phyloP scores from a whole-genome alignment of 2,329 filamentous ascomycete genomes.

The Dendryphion nanum region DNA sequence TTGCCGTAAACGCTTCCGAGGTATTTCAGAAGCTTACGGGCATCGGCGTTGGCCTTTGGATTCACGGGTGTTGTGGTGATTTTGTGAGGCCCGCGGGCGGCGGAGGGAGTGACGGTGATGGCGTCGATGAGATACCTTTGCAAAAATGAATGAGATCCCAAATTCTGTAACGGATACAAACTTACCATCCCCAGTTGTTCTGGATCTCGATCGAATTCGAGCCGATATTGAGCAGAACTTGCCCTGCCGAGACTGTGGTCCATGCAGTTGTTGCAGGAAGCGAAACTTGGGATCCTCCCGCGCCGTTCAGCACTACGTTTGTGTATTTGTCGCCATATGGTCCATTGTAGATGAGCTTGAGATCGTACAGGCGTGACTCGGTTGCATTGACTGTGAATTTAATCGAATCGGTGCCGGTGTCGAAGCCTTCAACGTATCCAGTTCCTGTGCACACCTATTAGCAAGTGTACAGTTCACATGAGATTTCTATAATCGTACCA shows the following conservation, averaged over 20 bases:
- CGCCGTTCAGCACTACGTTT: constrained; percentile 45
- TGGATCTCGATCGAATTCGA: constrained; percentile 48
- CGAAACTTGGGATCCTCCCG: constrained; percentile 42
- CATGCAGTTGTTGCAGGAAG: constrained; percentile 42
- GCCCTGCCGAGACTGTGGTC: constrained; percentile 43
- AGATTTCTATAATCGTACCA: constrained; percentile 18
- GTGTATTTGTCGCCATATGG: constrained; percentile 50
- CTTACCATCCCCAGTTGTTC: constrained; percentile 51
- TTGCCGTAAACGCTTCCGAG: constrained; percentile 48
- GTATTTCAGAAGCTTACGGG: constrained; percentile 43
- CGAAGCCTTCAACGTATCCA: constrained; percentile 51
- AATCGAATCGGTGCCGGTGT: constrained; percentile 43
- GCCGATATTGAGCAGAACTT: constrained; percentile 46
- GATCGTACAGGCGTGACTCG: constrained; percentile 43
- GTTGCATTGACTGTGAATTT: constrained; percentile 43
- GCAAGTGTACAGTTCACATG: neutral
- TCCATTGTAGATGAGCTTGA: constrained; percentile 46
- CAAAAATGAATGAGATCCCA: neutral
- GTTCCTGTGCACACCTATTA: constrained; percentile 33
- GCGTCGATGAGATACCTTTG: constrained; percentile 42
- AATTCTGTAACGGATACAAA: too few relatives aligned
- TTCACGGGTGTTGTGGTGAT: constrained; percentile 41
- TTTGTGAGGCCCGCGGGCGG: constrained; percentile 40
- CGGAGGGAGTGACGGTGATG: constrained; percentile 40
- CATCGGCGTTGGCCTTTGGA: constrained; percentile 36